Evolutionary conservation across 768 basidiomycete species (phyloP).

Genomic region (Pleurotus sapidus): DNA sequence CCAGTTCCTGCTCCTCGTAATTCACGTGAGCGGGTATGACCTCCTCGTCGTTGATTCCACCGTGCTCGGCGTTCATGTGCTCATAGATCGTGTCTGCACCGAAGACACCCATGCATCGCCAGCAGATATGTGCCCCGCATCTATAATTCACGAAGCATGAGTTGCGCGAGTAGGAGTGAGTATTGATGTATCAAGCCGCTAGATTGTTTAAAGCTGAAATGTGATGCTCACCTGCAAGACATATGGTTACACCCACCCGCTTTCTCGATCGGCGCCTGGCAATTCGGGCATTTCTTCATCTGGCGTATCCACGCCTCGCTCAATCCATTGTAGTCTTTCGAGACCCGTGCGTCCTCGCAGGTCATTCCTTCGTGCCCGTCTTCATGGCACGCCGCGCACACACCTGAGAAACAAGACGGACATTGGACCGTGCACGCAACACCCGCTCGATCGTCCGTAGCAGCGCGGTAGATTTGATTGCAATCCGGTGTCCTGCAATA

Average conservation of each 20-base stretch:
- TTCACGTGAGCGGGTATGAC: background rate
- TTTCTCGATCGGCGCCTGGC: conserved; percentile 45
- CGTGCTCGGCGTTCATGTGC: conserved; percentile 35
- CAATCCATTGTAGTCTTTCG: conserved; percentile 28
- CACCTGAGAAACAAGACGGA: background rate
- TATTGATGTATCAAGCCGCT: no score
- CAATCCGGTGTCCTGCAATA: conserved; percentile 77
- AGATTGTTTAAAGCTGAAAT: background rate
- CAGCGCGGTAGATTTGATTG: conserved; percentile 56
- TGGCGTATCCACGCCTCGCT: conserved; percentile 37
- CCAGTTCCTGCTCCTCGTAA: background rate
- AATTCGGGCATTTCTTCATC: conserved; percentile 46
- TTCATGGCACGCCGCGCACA: conserved; percentile 44
- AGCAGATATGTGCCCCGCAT: conserved; percentile 50
- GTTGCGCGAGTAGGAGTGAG: no score
- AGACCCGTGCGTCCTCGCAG: conserved; percentile 36
- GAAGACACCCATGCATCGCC: conserved; percentile 50
- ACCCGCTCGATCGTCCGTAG: background rate
- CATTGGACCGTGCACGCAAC: conserved; percentile 32
- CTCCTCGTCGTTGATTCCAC: conserved; percentile 20
- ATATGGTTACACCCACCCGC: conserved; percentile 56
- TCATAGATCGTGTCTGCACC: conserved; percentile 15
- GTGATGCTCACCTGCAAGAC: conserved; percentile 31
- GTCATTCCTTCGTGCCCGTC: conserved; percentile 50
- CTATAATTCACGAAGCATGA: background rate